Evolutionary conservation across 2,329 filamentous ascomycete genomes (phyloP).

Genomic region (Plenodomus tracheiphilus): DNA sequence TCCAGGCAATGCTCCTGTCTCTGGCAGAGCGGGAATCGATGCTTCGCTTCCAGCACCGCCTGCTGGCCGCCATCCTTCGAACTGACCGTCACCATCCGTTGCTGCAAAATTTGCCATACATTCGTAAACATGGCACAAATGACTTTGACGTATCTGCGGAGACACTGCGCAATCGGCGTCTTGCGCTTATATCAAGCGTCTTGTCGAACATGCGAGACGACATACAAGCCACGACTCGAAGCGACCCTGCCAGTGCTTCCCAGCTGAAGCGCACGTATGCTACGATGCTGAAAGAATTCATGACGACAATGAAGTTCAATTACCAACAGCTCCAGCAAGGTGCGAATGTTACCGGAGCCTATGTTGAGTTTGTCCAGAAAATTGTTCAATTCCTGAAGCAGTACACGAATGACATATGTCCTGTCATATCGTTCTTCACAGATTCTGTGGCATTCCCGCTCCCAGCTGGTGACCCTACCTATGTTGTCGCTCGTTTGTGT

Average conservation of each 20-base stretch:
- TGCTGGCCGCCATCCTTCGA: constrained; percentile 60
- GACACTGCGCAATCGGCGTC: constrained; percentile 58
- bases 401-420: constrained; percentile 60
- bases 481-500: constrained; percentile 64
- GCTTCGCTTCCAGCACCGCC: constrained; percentile 63
- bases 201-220: constrained; percentile 63
- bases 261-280: constrained; percentile 53
- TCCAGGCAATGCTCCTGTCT: constrained; percentile 58
- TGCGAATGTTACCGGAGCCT: constrained; percentile 52
- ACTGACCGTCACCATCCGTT: constrained; percentile 51
- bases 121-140: constrained; percentile 39
- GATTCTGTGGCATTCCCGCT: constrained; percentile 64
- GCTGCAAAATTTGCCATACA: constrained; percentile 62
- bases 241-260: constrained; percentile 35
- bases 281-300: constrained; percentile 58
- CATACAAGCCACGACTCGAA: constrained; percentile 40
- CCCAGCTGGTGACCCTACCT: constrained; percentile 62
- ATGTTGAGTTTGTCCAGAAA: constrained; percentile 64
- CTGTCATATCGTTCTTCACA: constrained; percentile 63
- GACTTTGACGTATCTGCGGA: constrained; percentile 53
- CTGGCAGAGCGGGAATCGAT: constrained; percentile 63
- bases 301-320: constrained; percentile 64
- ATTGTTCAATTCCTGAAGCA: constrained; percentile 64
- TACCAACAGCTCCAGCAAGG: constrained; percentile 57
- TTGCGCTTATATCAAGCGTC: constrained; percentile 59